Evolutionary conservation across 1,284 basidiomycete genomes (phyloP).

Genomic region (Pisolithus thermaeus): DNA sequence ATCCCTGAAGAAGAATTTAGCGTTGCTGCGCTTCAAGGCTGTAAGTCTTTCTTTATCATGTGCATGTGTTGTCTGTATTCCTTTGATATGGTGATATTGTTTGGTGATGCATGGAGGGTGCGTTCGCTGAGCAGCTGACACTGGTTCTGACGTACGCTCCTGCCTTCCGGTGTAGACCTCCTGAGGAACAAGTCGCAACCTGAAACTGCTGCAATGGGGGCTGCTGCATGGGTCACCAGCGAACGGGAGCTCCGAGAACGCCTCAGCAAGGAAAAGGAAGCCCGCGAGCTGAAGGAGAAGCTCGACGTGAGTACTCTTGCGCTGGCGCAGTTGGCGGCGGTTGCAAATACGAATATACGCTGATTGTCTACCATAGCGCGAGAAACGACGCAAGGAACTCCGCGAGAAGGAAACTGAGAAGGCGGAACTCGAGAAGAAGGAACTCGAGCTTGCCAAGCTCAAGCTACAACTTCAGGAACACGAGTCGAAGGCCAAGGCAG

Average conservation of each 20-base stretch:
- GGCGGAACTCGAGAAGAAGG: conserved; percentile 33
- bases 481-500: conserved; percentile 38
- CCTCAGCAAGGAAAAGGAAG: conserved; percentile 64
- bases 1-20: conserved; percentile 79
- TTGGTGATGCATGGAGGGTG: conserved; percentile 10
- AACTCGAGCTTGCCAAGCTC: conserved; percentile 35
- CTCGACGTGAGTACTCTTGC: conserved; percentile 44
- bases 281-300: conserved; percentile 56
- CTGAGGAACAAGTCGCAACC: conserved; percentile 77
- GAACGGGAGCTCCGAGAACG: conserved; percentile 70
- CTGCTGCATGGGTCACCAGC: conserved; percentile 60
- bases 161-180: conserved; percentile 43
- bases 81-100: conserved; percentile 1
- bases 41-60: conserved; percentile 42
- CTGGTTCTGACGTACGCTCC: conserved; percentile 14
- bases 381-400: conserved; percentile 52
- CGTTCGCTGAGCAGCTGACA: conserved; percentile 5
- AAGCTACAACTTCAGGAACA: conserved; percentile 48
- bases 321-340: conserved; percentile 5
- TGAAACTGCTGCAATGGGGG: conserved; percentile 59
- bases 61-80: conserved; percentile 2
- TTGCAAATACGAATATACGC: background rate
- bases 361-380: conserved; percentile 38
- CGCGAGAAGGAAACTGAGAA: conserved; percentile 39
- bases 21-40: conserved; percentile 81